Evolutionary conservation across 2,329 filamentous ascomycete genomes (phyloP).

Genomic region (Dactylellina haptotyla): DNA sequence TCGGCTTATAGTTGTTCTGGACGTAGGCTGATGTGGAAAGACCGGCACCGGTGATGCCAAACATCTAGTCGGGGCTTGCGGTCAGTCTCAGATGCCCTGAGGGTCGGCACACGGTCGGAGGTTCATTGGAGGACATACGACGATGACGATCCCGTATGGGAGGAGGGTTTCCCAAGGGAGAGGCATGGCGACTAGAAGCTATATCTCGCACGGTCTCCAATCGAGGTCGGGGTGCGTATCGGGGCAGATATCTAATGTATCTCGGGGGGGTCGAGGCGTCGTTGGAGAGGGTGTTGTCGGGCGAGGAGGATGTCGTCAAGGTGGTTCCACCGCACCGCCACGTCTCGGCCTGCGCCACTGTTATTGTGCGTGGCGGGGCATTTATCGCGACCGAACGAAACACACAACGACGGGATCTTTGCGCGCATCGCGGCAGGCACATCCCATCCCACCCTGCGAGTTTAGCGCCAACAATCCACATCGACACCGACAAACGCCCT

Average conservation of each 20-base stretch:
- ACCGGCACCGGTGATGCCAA: slow-evolving; percentile 70
- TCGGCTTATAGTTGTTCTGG: slow-evolving; percentile 71
- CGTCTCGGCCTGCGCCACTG: background rate
- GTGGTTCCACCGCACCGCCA: slow-evolving; percentile 1
- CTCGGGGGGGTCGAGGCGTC: background rate
- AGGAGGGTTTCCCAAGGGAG: slow-evolving; percentile 73
- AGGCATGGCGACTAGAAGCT: slow-evolving; percentile 65
- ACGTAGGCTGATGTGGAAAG: slow-evolving; percentile 69
- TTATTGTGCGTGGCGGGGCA: slow-evolving; percentile 14
- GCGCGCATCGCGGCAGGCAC: slow-evolving; percentile 52
- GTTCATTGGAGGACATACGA: slow-evolving; percentile 63
- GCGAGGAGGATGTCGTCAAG: background rate
- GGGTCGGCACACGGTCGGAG: too few relatives aligned
- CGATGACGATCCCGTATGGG: slow-evolving; percentile 73
- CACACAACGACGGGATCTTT: slow-evolving; percentile 29
- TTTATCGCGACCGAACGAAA: slow-evolving; percentile 42
- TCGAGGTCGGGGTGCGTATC: slow-evolving; percentile 34
- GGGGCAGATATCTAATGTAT: slow-evolving; percentile 17
- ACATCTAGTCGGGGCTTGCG: slow-evolving; percentile 66
- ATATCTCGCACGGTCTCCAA: slow-evolving; percentile 18
- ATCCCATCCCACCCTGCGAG: slow-evolving; percentile 33
- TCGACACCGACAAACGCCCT: slow-evolving; percentile 5
- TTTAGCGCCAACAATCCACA: slow-evolving; percentile 33
- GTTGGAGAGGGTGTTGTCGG: slow-evolving; percentile 8
- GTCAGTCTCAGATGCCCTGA: slow-evolving; percentile 27